Conservation (phyloP, 2,329 filamentous ascomycete genomes). For the Venturia asperata region DNA sequence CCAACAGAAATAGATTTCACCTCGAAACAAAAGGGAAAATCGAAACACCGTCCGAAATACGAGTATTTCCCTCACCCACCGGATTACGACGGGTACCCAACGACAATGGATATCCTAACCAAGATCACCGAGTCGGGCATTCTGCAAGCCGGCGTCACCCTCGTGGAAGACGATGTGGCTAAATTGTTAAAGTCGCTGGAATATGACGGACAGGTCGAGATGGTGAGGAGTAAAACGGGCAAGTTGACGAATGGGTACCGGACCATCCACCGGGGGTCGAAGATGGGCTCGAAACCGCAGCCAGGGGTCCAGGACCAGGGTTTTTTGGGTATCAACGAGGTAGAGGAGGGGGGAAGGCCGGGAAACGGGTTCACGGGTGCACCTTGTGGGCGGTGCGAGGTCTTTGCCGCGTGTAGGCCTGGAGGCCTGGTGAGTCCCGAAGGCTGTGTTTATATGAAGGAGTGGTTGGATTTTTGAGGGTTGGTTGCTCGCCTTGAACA, state of each 20-base stretch:
- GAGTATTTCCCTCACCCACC: conserved; percentile 45
- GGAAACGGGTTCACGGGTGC: conserved; percentile 77
- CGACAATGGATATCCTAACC: conserved; percentile 66
- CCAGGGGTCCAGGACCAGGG: conserved; percentile 3
- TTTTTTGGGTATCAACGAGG: conserved; percentile 26
- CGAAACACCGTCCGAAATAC: conserved; percentile 20
- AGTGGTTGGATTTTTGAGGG: conserved; percentile 55
- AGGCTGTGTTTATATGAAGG: conserved; percentile 85
- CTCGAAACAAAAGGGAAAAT: neutral
- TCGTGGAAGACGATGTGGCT: conserved; percentile 65
- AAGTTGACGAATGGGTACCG: conserved; percentile 44
- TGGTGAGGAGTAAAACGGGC: conserved; percentile 28
- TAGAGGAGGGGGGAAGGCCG: conserved; percentile 35
- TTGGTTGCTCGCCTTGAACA: too few relatives aligned
- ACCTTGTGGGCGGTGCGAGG: conserved; percentile 85
- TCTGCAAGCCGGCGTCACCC: conserved; percentile 57
- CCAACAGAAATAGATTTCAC: conserved; percentile 9
- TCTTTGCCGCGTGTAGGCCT: conserved; percentile 86
- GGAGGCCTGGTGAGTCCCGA: conserved; percentile 83
- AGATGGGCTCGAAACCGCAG: conserved; percentile 18
- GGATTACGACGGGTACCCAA: conserved; percentile 73
- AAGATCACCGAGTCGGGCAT: conserved; percentile 63
- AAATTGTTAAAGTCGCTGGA: conserved; percentile 82
- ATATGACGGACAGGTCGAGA: conserved; percentile 78
- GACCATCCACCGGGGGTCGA: conserved; percentile 32